These are phyloP conservation scores for Nigrograna mackinnonii DNA, from an alignment of 2,329 filamentous ascomycete species.

Conservation along the genomic window DNA sequence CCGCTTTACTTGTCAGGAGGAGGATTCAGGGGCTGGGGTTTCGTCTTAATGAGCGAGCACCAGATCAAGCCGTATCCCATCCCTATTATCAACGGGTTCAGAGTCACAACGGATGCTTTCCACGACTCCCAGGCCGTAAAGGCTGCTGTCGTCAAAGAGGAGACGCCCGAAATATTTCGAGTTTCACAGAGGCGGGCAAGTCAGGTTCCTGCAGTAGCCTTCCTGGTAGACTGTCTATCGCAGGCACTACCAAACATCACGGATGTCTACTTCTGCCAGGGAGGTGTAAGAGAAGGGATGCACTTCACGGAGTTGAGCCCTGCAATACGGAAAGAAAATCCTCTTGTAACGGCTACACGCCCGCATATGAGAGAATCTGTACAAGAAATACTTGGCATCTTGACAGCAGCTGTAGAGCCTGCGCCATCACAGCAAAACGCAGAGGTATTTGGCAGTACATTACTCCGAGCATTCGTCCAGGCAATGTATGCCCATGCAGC, in stretches of 20 bases:
- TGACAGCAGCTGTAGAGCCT: constrained; percentile 51
- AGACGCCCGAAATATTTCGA: constrained; percentile 59
- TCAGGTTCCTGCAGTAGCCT: constrained; percentile 83
- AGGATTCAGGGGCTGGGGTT: constrained; percentile 89
- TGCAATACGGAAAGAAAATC: constrained; percentile 64
- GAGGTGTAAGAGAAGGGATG: constrained; percentile 83
- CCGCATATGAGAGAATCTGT: constrained; percentile 56
- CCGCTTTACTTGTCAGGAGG: constrained; percentile 86
- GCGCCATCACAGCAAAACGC: constrained; percentile 21
- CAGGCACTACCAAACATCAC: constrained; percentile 69
- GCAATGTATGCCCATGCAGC: constrained; percentile 56
- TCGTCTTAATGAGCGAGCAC: constrained; percentile 81
- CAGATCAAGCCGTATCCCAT: constrained; percentile 78
- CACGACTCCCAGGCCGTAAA: constrained; percentile 53
- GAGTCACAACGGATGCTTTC: constrained; percentile 65
- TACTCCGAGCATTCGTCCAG: constrained; percentile 63
- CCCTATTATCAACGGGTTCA: constrained; percentile 79
- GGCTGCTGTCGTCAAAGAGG: constrained; percentile 43
- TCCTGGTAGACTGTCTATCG: constrained; percentile 76
- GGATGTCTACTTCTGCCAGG: constrained; percentile 79
- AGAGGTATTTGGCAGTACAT: constrained; percentile 46
- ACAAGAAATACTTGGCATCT: constrained; percentile 50
- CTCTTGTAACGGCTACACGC: constrained; percentile 65
- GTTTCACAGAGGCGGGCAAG: constrained; percentile 77
- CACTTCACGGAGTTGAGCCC: constrained; percentile 71